Evolutionary conservation across 768 basidiomycete species (phyloP).

Genomic region (Vararia minispora): DNA sequence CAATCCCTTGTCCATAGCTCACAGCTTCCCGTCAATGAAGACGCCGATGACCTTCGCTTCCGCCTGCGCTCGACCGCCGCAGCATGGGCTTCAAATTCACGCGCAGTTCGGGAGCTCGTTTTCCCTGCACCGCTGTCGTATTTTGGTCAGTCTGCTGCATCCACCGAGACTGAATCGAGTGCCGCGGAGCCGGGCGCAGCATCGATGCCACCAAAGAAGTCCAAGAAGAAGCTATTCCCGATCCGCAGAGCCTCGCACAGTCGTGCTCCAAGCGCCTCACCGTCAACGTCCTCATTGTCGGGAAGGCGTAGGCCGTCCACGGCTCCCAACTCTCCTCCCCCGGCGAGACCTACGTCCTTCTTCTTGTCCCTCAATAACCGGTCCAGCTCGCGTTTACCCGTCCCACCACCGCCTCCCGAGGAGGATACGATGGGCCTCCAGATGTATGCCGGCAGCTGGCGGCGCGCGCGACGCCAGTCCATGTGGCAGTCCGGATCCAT

Average conservation of each 20-base stretch:
- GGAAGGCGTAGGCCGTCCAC: no score
- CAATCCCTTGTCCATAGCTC: conserved; percentile 66
- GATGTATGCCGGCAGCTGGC: conserved; percentile 40
- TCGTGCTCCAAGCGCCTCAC: no score
- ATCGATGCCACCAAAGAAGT: no score
- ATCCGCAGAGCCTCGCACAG: no score
- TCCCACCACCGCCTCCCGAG: conserved; percentile 33
- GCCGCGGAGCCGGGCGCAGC: no score
- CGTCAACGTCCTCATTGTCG: no score
- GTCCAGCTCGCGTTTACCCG: conserved; percentile 16
- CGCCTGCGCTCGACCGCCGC: conserved; percentile 12
- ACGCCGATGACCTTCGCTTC: conserved; percentile 21
- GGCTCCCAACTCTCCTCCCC: no score
- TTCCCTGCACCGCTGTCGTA: conserved; percentile 70
- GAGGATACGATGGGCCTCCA: conserved; percentile 34
- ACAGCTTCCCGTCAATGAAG: conserved; percentile 22
- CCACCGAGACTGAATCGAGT: no score
- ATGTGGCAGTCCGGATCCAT: neutral
- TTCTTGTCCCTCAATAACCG: no score
- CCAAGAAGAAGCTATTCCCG: no score
- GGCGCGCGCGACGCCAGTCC: conserved; percentile 19
- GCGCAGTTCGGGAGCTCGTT: conserved; percentile 41
- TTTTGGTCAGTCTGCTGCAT: no score
- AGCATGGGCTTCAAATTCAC: conserved; percentile 17
- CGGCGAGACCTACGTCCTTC: conserved; percentile 21